Evolutionary conservation across 768 basidiomycete genomes (phyloP), one percentile per base, ranked within the genome.

Genomic region (Pleurotus platypus): DNA sequence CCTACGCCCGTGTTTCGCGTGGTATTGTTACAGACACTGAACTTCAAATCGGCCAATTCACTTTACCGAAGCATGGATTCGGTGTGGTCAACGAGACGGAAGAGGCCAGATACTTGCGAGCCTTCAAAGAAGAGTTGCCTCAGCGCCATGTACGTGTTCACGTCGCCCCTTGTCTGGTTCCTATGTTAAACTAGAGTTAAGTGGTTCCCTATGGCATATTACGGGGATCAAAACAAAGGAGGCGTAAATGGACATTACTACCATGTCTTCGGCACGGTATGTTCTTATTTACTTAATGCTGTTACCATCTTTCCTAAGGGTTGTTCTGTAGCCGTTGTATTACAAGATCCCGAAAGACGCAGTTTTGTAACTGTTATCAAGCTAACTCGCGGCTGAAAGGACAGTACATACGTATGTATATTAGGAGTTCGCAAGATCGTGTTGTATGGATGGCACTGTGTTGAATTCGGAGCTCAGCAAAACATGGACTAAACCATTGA

Each of bases 1-100:
- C 86, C n/a, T 95, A 92, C 66, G 92, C 88, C 0, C 81, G 93
- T 15, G 70, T 96, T 15, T 90, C 92, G 9, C 81, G 91, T 16
- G 86, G 90, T 20, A 85, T 84, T 35, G 88, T 96, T 60, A 94
- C 91, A 22, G 94, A 96, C 64, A 95, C 94, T 1, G 92, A 95
- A 65, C 78, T 94, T 51, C 94, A 94, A 70, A 83, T 95, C 38
- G 92, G 86, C 9, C 91, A 90, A 68, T 95, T 94, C 65, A 78
- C 89, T 49, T 67, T 94, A 3, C 91, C 92, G 0, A 77, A 73
- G 46, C 77, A 84, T 55, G 86, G 82, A 0, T 63, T 68, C 58
- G 66, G 67, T 15, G 79, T 85, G 3, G 73, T 74, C 20, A 82
- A 92, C 62, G 84, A 89, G 16, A 77, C 83, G 0, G 69, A 78